Evolutionary conservation across 768 basidiomycete species (phyloP).

Genomic region (Suillus tomentosus): DNA sequence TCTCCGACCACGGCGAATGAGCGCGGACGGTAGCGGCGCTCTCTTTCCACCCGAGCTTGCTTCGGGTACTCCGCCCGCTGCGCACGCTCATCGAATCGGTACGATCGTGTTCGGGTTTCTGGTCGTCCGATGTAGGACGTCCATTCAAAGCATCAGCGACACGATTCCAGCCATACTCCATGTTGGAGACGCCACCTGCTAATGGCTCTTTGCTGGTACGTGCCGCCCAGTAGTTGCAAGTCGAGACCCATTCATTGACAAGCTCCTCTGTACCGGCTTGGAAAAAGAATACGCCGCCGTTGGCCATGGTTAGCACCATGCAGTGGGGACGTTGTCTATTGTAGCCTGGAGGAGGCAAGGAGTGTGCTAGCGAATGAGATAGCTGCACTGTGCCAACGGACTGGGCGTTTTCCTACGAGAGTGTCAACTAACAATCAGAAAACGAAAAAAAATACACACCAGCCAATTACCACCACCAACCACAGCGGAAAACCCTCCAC

Average conservation of each 20-base stretch:
- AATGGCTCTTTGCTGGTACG: conserved; percentile 94
- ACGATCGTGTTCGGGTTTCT: conserved; percentile 46
- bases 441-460: conserved; percentile 51
- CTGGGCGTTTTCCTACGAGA: conserved; percentile 76
- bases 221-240: conserved; percentile 99
- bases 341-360: conserved; percentile 90
- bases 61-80: conserved; percentile 73
- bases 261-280: conserved; percentile 98
- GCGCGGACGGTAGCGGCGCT: conserved; percentile 65
- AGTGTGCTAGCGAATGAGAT: conserved; percentile 84
- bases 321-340: conserved; percentile 89
- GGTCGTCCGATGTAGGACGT: conserved; percentile 61
- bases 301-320: conserved; percentile 89
- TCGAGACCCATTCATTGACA: conserved; percentile 98
- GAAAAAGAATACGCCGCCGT: conserved; percentile 95
- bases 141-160: conserved; percentile 56
- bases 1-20: conserved; percentile 76
- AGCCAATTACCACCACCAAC: conserved; percentile 99
- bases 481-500: conserved; percentile 57
- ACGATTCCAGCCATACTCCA: conserved; percentile 99
- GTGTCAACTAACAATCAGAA: conserved; percentile 16
- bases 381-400: conserved; percentile 82
- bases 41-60: conserved; percentile 74
- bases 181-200: conserved; percentile 95
- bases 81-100: conserved; percentile 72